Conservation (phyloP, 2,329 filamentous ascomycete genomes). For the Claviceps pazoutovae region DNA sequence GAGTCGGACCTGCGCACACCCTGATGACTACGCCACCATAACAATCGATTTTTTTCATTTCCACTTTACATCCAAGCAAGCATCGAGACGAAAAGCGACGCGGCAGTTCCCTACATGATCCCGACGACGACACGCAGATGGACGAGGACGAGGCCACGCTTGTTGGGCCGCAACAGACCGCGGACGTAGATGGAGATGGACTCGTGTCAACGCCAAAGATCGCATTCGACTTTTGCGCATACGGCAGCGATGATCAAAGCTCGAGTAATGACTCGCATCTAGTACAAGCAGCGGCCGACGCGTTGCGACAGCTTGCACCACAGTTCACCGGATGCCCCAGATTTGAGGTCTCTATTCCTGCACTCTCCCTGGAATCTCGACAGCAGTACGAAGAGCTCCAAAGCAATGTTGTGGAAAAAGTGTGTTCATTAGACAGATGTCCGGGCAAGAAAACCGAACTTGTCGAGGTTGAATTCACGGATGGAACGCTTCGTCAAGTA, state of each 20-base stretch:
- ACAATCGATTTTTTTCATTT: neutral
- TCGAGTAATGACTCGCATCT: neutral
- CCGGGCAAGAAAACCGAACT: conserved; percentile 12
- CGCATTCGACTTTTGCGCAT: conserved; percentile 8
- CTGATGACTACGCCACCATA: neutral
- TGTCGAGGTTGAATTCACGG: conserved; percentile 30
- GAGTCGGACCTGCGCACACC: neutral
- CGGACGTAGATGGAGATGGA: neutral
- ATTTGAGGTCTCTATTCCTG: conserved; percentile 20
- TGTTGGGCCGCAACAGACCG: neutral
- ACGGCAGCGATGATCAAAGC: neutral
- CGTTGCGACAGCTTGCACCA: neutral
- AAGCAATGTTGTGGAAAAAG: conserved; percentile 24
- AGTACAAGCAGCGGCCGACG: neutral
- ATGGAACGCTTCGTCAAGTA: conserved; percentile 31
- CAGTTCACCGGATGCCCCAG: neutral
- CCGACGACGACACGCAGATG: conserved; percentile 7
- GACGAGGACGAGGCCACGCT: conserved; percentile 5
- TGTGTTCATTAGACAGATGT: conserved; percentile 18
- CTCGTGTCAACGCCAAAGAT: conserved; percentile 1
- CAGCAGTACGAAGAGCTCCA: conserved; percentile 17
- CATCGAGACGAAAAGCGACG: neutral
- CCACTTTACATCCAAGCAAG: neutral
- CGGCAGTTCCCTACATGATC: neutral
- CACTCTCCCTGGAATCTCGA: conserved; percentile 13